These are phyloP conservation scores for Cinnamomum micranthum DNA, from an alignment of 164 flowering plant species.

Conservation along the genomic window DNA sequence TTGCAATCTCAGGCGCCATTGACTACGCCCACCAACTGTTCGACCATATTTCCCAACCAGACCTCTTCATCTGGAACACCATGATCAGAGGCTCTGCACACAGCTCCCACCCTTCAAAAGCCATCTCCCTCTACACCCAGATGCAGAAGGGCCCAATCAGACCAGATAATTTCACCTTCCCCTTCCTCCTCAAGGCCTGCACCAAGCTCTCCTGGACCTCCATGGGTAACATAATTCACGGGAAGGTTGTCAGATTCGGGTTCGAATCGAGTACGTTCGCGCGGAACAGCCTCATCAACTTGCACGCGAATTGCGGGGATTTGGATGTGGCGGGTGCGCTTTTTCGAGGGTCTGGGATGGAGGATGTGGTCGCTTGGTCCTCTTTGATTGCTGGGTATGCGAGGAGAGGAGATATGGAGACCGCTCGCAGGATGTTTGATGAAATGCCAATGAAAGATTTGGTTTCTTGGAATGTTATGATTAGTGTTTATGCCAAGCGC, in stretches of 20 bases:
- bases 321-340: slow-evolving; percentile 41
- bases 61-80: slow-evolving; percentile 71
- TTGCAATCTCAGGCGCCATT: slow-evolving; percentile 37
- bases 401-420: slow-evolving; percentile 44
- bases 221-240: slow-evolving; percentile 51
- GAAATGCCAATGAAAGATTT: slow-evolving; percentile 69
- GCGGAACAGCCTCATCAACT: slow-evolving; percentile 60
- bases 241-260: slow-evolving; percentile 51
- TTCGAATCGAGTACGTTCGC: slow-evolving; percentile 45
- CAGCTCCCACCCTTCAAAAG: slow-evolving; percentile 40
- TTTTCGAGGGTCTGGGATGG: slow-evolving; percentile 45
- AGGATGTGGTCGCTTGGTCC: slow-evolving; percentile 73
- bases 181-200: slow-evolving; percentile 73
- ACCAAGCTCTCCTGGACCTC: slow-evolving; percentile 49
- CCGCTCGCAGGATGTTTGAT: slow-evolving; percentile 54
- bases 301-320: slow-evolving; percentile 74
- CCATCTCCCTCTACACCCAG: slow-evolving; percentile 42
- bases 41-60: slow-evolving; percentile 54
- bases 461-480: slow-evolving; percentile 91
- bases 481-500: slow-evolving; percentile 59
- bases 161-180: slow-evolving; percentile 63
- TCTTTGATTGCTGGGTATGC: slow-evolving; percentile 75
- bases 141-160: slow-evolving; percentile 38
- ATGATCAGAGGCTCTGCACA: slow-evolving; percentile 69
- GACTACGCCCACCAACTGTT: slow-evolving; percentile 63